These are phyloP conservation scores for Mycena citricolor DNA, from an alignment of 1,284 basidiomycete species.

Conservation along the genomic window DNA sequence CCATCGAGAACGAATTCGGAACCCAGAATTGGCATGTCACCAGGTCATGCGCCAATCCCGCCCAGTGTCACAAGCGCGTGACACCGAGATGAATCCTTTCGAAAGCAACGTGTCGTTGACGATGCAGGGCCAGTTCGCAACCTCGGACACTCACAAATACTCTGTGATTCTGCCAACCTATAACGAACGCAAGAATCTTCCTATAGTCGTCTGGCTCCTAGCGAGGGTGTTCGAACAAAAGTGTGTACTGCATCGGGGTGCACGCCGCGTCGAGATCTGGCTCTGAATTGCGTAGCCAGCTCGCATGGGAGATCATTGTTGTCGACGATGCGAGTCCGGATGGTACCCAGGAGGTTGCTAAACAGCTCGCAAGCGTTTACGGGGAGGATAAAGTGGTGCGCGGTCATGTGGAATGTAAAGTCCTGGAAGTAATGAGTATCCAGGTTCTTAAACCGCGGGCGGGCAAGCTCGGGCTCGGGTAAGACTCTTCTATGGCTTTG, in stretches of 20 bases:
- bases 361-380: slow-evolving; percentile 73
- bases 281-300: slow-evolving; percentile 30
- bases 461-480: slow-evolving; percentile 89
- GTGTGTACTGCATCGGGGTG: slow-evolving; percentile 50
- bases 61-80: too few relatives aligned
- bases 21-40: too few relatives aligned
- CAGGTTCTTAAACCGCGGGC: slow-evolving; percentile 81
- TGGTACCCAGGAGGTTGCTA: slow-evolving; percentile 86
- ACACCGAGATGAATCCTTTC: too few relatives aligned
- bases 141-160: slow-evolving; percentile 71
- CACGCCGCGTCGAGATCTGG: background rate
- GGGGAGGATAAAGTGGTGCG: slow-evolving; percentile 82
- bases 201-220: slow-evolving; percentile 82
- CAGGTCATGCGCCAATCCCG: too few relatives aligned
- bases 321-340: slow-evolving; percentile 93
- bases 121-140: slow-evolving; percentile 61
- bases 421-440: background rate
- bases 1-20: too few relatives aligned
- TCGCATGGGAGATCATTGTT: slow-evolving; percentile 82
- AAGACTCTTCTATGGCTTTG: slow-evolving; percentile 20
- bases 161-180: slow-evolving; percentile 92
- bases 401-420: slow-evolving; percentile 11
- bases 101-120: slow-evolving; percentile 51
- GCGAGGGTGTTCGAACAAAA: slow-evolving; percentile 73
- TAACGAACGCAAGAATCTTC: slow-evolving; percentile 90